Conservation (phyloP, 2,329 filamentous ascomycete genomes). For the Drechslerella dactyloides region DNA sequence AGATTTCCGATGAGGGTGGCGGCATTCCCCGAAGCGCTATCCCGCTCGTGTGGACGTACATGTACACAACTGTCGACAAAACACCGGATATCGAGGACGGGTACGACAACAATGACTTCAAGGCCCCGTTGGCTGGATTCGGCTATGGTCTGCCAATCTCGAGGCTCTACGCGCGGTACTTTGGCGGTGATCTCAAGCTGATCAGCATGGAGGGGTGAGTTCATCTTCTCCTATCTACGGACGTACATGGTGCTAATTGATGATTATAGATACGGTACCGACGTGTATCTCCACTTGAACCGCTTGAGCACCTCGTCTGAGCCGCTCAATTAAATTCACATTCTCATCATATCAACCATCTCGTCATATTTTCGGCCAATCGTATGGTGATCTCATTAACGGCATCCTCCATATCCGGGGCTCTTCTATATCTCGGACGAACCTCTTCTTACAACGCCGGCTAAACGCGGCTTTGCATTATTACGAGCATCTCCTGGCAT, state of each 20-base stretch:
- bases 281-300: constrained; percentile 98
- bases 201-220: constrained; percentile 99
- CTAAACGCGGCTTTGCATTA: not conserved
- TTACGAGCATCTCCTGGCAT: constrained; percentile 8
- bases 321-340: constrained; percentile 65
- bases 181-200: constrained; percentile 93
- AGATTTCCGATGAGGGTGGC: constrained; percentile 94
- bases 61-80: constrained; percentile 98
- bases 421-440: no score
- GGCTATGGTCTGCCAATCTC: constrained; percentile 97
- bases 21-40: constrained; percentile 93
- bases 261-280: constrained; percentile 83
- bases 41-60: constrained; percentile 99
- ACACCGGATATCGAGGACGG: constrained; percentile 94
- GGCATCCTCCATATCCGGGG: no score
- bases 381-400: not conserved
- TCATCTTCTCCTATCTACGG: constrained; percentile 15
- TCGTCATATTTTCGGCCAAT: not conserved
- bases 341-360: not conserved
- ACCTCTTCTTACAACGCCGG: no score
- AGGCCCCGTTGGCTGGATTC: constrained; percentile 98
- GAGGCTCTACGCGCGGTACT: constrained; percentile 91
- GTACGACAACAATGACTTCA: constrained; percentile 99
- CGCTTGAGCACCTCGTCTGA: constrained; percentile 93
- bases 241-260: constrained; percentile 30